These are phyloP conservation scores for Groenewaldozyma auringiensis DNA, from an alignment of 1,139 yeast genomes.

Conservation along the genomic window DNA sequence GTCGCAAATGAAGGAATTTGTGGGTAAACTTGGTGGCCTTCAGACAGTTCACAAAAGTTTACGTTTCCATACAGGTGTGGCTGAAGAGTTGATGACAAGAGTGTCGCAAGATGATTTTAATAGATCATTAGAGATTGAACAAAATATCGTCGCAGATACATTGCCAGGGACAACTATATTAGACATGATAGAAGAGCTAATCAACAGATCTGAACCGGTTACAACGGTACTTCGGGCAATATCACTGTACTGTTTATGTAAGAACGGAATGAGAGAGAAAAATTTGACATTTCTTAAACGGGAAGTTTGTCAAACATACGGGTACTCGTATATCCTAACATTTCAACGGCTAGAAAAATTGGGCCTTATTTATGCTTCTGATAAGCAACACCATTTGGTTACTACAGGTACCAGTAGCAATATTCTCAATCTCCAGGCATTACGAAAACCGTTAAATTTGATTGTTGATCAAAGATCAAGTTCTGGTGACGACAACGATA, in stretches of 20 bases:
- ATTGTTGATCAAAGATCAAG: slow-evolving; percentile 25
- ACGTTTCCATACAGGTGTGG: slow-evolving; percentile 66
- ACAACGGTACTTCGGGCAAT: slow-evolving; percentile 42
- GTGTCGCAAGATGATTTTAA: slow-evolving; percentile 48
- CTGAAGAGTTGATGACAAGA: slow-evolving; percentile 55
- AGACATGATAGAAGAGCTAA: slow-evolving; percentile 41
- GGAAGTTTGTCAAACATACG: slow-evolving; percentile 52
- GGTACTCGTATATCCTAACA: slow-evolving; percentile 41
- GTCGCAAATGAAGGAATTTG: slow-evolving; percentile 62
- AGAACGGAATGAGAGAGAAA: slow-evolving; percentile 56
- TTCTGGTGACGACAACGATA: slow-evolving; percentile 19
- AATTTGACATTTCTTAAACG: slow-evolving; percentile 46
- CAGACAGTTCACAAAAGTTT: slow-evolving; percentile 63
- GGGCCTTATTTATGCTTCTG: slow-evolving; percentile 29
- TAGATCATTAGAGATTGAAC: slow-evolving; percentile 59
- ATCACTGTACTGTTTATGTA: slow-evolving; percentile 48
- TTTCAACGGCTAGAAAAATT: slow-evolving; percentile 36
- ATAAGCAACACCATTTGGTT: not conserved
- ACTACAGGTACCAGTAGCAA: slow-evolving; percentile 14
- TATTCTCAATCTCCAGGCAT: slow-evolving; percentile 24
- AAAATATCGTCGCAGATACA: slow-evolving; percentile 53
- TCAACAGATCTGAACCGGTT: slow-evolving; percentile 38
- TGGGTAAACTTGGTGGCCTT: slow-evolving; percentile 58
- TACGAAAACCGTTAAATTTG: slow-evolving; percentile 25
- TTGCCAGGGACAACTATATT: slow-evolving; percentile 49